Evolutionary conservation across 768 basidiomycete species (phyloP).

Genomic region (Trametes maxima): DNA sequence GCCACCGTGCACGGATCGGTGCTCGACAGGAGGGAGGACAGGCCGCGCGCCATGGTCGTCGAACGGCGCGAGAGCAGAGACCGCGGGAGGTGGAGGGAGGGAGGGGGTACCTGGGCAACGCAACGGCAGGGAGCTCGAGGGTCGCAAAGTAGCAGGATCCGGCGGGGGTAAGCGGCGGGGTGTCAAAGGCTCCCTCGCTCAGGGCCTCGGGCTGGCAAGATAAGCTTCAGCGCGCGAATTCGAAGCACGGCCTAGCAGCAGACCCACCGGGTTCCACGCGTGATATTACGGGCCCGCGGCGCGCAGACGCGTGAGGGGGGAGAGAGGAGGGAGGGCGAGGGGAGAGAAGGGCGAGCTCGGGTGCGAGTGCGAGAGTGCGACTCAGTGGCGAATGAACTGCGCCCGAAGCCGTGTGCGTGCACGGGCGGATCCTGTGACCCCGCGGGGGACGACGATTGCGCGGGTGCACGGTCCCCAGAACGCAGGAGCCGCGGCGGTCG

Average conservation of each 20-base stretch:
- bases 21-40: slow-evolving; percentile 28
- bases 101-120: too few relatives aligned
- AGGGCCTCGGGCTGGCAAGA: not conserved
- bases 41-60: slow-evolving; percentile 27
- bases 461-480: not conserved
- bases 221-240: slow-evolving; percentile 1
- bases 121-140: not conserved
- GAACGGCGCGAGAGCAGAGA: not conserved
- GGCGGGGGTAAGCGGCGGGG: not conserved
- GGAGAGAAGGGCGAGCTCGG: not conserved
- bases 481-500: not conserved
- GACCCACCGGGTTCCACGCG: too few relatives aligned
- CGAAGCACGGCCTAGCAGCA: too few relatives aligned
- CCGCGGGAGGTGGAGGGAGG: not conserved
- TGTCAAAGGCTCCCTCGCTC: not conserved
- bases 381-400: not conserved
- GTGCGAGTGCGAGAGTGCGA: not conserved
- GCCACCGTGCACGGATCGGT: slow-evolving; percentile 27
- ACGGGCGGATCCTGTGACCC: slow-evolving; percentile 21
- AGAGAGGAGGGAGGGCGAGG: too few relatives aligned
- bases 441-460: slow-evolving; percentile 4
- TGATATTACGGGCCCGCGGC: too few relatives aligned
- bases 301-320: too few relatives aligned
- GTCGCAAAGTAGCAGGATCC: not conserved
- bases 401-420: not conserved